A percentile compares a stretch with the other conserved stretches of the same genome.
phyloP scores from a whole-genome alignment of 768 basidiomycete species.

The Lyophyllum shimeji region DNA sequence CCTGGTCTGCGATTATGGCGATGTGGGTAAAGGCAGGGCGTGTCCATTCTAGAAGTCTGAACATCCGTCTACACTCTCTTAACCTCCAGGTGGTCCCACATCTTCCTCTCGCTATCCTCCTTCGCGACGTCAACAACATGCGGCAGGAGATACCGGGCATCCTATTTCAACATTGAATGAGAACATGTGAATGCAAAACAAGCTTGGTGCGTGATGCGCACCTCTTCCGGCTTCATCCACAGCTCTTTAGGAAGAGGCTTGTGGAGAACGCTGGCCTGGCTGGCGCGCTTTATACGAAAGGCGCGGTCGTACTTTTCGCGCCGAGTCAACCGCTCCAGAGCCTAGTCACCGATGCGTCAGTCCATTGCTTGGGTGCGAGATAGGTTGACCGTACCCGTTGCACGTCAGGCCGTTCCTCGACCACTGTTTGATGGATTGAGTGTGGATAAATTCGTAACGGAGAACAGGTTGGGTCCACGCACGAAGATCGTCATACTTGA shows the following conservation, averaged over 20 bases:
- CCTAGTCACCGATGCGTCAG: constrained; percentile 46
- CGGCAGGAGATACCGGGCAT: constrained; percentile 84
- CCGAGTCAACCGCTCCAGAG: constrained; percentile 76
- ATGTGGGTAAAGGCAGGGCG: constrained; percentile 1
- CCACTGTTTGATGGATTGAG: constrained; percentile 40
- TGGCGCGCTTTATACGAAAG: constrained; percentile 84
- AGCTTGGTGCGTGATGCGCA: constrained; percentile 28
- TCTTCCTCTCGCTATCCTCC: constrained; percentile 74
- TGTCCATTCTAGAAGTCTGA: background rate
- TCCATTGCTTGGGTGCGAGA: background rate
- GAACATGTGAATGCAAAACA: background rate
- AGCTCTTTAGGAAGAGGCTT: constrained; percentile 76
- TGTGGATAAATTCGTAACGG: constrained; percentile 8
- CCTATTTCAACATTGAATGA: constrained; percentile 46
- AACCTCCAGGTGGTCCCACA: constrained; percentile 81
- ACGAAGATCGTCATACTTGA: constrained; percentile 95
- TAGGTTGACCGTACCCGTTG: constrained; percentile 58
- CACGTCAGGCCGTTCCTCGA: constrained; percentile 76
- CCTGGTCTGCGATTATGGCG: background rate
- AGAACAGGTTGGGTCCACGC: constrained; percentile 32
- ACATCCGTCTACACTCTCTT: constrained; percentile 55
- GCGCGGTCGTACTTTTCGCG: constrained; percentile 87
- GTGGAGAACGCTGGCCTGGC: constrained; percentile 79
- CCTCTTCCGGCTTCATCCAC: constrained; percentile 77
- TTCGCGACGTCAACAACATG: constrained; percentile 69